Percentiles rank a stretch among this genome's conserved stretches.
phyloP scores from a whole-genome alignment of 805 yeast genomes.

The Candida awuae region DNA sequence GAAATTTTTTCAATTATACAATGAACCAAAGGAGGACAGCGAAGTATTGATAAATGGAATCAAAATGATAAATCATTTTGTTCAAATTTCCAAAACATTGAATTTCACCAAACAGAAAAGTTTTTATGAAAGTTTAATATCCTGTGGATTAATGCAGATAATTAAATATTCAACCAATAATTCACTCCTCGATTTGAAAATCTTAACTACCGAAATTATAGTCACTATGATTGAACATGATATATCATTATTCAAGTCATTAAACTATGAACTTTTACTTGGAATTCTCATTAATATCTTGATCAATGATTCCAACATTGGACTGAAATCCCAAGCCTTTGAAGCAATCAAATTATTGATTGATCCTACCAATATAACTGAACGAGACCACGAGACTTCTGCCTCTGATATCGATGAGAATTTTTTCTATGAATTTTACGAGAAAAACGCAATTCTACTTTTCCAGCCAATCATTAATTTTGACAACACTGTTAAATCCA shows the following conservation, averaged over 20 bases:
- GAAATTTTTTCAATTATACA: constrained; percentile 53
- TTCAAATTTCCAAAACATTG: constrained; percentile 60
- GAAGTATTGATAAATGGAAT: constrained; percentile 56
- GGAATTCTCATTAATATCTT: constrained; percentile 50
- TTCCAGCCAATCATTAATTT: constrained; percentile 24
- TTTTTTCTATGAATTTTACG: constrained; percentile 55
- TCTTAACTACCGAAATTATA: constrained; percentile 71
- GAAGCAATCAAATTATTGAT: constrained; percentile 74
- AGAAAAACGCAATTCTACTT: constrained; percentile 29
- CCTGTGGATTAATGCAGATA: constrained; percentile 61
- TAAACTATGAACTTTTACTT: constrained; percentile 38
- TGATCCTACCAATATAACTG: constrained; percentile 38
- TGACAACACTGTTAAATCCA: constrained; percentile 1
- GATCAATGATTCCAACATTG: constrained; percentile 55
- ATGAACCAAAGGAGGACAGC: constrained; percentile 6
- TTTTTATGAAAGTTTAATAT: constrained; percentile 56
- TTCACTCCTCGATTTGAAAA: constrained; percentile 36
- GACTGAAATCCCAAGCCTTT: constrained; percentile 71
- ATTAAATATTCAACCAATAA: constrained; percentile 51
- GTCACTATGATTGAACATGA: constrained; percentile 81
- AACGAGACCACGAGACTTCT: constrained; percentile 11
- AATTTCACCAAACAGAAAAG: constrained; percentile 45
- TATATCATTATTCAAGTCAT: constrained; percentile 45
- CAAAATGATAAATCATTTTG: constrained; percentile 70
- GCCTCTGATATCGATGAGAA: constrained; percentile 18